Percentiles rank a stretch among this genome's conserved stretches.
Conservation (phyloP, 2,329 filamentous ascomycete species). For the Paecilomyces dactylethromorphus region DNA sequence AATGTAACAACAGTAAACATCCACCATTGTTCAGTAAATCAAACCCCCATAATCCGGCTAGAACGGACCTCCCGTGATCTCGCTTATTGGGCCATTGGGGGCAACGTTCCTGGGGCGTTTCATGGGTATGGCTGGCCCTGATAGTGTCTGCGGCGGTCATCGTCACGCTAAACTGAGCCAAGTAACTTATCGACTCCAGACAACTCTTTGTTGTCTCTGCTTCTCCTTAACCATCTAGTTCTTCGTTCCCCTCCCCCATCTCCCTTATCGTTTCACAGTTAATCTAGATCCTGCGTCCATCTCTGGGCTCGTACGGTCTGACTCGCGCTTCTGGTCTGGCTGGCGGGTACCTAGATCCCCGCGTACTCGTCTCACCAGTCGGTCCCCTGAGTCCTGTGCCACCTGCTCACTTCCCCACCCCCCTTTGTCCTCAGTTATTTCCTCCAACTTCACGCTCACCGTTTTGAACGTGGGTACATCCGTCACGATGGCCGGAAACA, state of each 20-base stretch:
- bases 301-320: background rate
- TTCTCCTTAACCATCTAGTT: background rate
- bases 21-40: background rate
- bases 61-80: constrained; percentile 1
- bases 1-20: background rate
- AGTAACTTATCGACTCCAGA: background rate
- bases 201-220: background rate
- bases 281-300: background rate
- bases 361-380: background rate
- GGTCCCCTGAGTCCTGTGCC: background rate
- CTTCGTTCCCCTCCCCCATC: background rate
- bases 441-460: constrained; percentile 2
- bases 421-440: constrained; percentile 6
- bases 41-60: background rate
- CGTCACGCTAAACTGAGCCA: background rate
- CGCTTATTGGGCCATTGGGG: constrained; percentile 1
- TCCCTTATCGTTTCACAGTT: background rate
- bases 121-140: background rate
- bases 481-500: constrained; percentile 55
- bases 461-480: constrained; percentile 37
- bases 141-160: constrained; percentile 1
- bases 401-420: constrained; percentile 2
- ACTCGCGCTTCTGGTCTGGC: constrained; percentile 2
- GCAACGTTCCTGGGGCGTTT: background rate
- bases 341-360: background rate